Percentiles rank a stretch among this genome's conserved stretches.
These are phyloP conservation scores for Psilocybe subaeruginosa DNA, from an alignment of 768 basidiomycete species.

Conservation along the genomic window DNA sequence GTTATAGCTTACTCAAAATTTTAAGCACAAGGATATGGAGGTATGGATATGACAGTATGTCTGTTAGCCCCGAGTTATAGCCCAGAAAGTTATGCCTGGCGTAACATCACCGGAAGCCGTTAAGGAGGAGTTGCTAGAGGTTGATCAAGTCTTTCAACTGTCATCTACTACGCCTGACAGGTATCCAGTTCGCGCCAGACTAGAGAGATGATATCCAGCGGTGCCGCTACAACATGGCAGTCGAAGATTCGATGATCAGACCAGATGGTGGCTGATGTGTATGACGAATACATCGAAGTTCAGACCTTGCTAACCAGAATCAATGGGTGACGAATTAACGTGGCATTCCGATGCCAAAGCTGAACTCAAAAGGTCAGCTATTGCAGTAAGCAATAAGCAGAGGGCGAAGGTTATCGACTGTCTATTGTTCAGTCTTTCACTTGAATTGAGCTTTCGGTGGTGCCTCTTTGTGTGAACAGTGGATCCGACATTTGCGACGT, in stretches of 20 bases:
- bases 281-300: no score
- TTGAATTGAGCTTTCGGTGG: background rate
- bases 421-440: background rate
- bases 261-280: background rate
- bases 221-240: background rate
- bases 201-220: background rate
- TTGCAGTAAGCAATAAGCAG: no score
- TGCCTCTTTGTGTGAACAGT: no score
- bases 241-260: background rate
- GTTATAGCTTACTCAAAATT: background rate
- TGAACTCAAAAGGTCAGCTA: no score
- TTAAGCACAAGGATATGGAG: background rate
- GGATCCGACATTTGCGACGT: background rate
- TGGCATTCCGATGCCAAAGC: no score
- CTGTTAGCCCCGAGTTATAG: background rate
- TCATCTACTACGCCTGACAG: background rate
- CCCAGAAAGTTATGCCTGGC: background rate
- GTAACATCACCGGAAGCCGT: background rate
- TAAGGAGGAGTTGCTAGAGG: background rate
- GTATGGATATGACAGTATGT: background rate
- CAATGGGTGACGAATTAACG: no score
- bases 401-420: no score
- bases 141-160: constrained; percentile 1
- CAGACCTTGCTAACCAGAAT: no score
- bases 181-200: background rate